Evolutionary conservation across 345 rosid species (phyloP).

Genomic region (Arabidopsis arenosa): DNA sequence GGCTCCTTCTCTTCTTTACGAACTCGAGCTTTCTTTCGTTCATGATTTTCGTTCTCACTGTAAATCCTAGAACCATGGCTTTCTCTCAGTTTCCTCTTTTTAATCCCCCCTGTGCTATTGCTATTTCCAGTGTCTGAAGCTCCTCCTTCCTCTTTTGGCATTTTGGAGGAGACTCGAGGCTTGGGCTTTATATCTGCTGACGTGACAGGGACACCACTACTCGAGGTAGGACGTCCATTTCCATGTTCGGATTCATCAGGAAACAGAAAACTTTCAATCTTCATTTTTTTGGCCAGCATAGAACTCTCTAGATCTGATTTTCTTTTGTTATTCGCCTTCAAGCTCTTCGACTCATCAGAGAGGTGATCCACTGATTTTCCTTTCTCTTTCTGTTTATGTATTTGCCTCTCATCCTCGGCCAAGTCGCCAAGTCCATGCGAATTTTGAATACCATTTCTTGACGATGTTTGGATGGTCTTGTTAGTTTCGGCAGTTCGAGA

Average conservation of each 20-base stretch:
- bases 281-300: slow-evolving; percentile 69
- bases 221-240: slow-evolving; percentile 56
- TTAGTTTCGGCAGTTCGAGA: slow-evolving; percentile 51
- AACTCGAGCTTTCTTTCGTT: slow-evolving; percentile 64
- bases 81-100: slow-evolving; percentile 69
- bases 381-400: slow-evolving; percentile 65
- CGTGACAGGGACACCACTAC: slow-evolving; percentile 54
- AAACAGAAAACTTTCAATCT: slow-evolving; percentile 52
- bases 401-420: slow-evolving; percentile 52
- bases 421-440: slow-evolving; percentile 53
- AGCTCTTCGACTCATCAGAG: slow-evolving; percentile 57
- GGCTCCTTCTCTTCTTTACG: slow-evolving; percentile 67
- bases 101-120: slow-evolving; percentile 49
- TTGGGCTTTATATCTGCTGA: slow-evolving; percentile 52
- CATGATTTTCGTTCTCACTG: slow-evolving; percentile 59
- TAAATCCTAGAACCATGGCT: slow-evolving; percentile 47
- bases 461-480: slow-evolving; percentile 51
- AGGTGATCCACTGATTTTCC: slow-evolving; percentile 53
- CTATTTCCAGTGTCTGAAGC: slow-evolving; percentile 52
- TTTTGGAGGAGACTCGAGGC: slow-evolving; percentile 49
- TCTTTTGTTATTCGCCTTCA: slow-evolving; percentile 67
- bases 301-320: slow-evolving; percentile 55
- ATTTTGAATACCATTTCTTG: slow-evolving; percentile 49
- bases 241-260: slow-evolving; percentile 58
- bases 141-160: slow-evolving; percentile 58